phyloP scores from a whole-genome alignment of 805 yeast genomes.

The Kuraishia borneana region DNA sequence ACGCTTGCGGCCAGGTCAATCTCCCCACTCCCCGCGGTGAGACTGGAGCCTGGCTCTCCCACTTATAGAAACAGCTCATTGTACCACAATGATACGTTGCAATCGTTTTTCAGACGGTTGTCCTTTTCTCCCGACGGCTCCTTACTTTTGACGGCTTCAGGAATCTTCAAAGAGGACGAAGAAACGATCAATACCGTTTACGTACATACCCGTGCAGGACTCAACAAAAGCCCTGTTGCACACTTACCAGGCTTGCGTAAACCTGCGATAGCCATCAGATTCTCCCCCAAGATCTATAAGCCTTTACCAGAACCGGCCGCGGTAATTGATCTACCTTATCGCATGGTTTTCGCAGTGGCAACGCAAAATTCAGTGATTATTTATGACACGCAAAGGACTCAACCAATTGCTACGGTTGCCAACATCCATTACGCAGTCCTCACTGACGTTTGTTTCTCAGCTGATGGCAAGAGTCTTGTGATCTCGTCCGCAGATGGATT shows the following conservation, averaged over 20 bases:
- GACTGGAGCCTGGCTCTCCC: conserved; percentile 12
- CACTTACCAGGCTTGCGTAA: conserved; percentile 69
- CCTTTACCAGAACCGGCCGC: conserved; percentile 10
- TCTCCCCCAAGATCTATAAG: conserved; percentile 57
- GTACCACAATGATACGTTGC: conserved; percentile 79
- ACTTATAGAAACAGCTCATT: conserved; percentile 29
- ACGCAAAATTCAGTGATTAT: conserved; percentile 77
- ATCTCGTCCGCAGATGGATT: conserved; percentile 90
- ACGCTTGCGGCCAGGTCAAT: conserved; percentile 14
- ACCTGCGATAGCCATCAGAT: conserved; percentile 76
- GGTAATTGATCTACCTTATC: conserved; percentile 54
- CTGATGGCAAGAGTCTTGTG: conserved; percentile 59
- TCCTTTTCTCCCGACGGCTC: conserved; percentile 87
- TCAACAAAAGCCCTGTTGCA: conserved; percentile 62
- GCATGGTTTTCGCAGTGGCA: conserved; percentile 86
- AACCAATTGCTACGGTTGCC: conserved; percentile 64
- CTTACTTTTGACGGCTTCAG: conserved; percentile 68
- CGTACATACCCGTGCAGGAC: conserved; percentile 62
- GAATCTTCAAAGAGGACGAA: conserved; percentile 32
- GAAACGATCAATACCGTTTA: conserved; percentile 55
- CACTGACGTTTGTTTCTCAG: conserved; percentile 81
- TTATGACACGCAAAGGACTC: conserved; percentile 63
- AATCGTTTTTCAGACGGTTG: conserved; percentile 82
- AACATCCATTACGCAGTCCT: conserved; percentile 82
- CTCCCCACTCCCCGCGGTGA: conserved; percentile 32